phyloP scores from a whole-genome alignment of 352 stramenopile genomes.

The Ophiocytium majus region DNA sequence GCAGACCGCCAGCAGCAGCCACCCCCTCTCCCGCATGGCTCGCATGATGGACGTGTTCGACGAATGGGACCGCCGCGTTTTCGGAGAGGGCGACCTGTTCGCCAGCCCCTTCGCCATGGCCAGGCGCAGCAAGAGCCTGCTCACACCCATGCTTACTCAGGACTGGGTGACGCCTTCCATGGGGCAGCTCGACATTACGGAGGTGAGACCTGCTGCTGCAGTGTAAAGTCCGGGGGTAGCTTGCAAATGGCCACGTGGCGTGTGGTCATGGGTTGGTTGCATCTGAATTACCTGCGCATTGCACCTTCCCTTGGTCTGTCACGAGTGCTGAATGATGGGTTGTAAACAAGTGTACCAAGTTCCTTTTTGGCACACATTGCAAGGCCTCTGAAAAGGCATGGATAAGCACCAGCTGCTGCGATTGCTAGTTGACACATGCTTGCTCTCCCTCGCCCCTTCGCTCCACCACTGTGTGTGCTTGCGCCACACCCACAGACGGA shows the following conservation, averaged over 20 bases:
- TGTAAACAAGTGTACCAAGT: background rate
- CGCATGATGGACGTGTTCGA: no score
- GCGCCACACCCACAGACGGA: constrained; percentile 2
- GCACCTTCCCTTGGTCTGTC: background rate
- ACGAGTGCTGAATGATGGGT: background rate
- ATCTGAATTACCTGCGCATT: background rate
- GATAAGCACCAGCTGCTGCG: background rate
- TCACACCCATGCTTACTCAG: no score
- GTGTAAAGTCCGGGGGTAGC: background rate
- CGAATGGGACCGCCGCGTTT: no score
- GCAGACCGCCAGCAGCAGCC: no score
- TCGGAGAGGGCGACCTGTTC: no score
- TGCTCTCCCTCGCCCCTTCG: background rate
- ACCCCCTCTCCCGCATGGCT: no score
- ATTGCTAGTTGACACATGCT: background rate
- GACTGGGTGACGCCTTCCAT: background rate
- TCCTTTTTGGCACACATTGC: background rate
- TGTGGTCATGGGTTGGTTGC: background rate
- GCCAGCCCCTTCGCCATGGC: no score
- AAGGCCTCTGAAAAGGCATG: background rate
- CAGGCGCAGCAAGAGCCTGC: no score
- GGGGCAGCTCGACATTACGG: constrained; percentile 25
- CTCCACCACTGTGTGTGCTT: background rate
- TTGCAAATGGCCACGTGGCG: background rate
- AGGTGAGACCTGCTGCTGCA: background rate